A percentile compares a stretch with the other conserved stretches of the same genome.
These are phyloP conservation scores for Botrytis fragariae DNA, from an alignment of 2,329 filamentous ascomycete species.

Conservation along the genomic window DNA sequence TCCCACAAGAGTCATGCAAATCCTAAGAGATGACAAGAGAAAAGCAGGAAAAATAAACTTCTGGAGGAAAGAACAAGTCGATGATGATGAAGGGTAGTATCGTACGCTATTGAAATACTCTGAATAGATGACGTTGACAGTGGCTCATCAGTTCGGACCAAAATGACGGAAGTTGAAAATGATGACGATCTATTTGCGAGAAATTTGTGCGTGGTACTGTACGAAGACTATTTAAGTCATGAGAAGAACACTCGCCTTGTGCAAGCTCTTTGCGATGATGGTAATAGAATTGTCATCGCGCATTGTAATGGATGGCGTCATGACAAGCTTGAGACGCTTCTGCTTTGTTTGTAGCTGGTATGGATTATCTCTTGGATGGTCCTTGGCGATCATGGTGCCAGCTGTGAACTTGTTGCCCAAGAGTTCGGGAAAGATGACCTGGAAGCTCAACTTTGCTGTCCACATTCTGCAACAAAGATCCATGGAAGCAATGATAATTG, in stretches of 20 bases:
- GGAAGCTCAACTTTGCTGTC: conserved; percentile 42
- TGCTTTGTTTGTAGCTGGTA: conserved; percentile 50
- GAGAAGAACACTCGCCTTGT: conserved; percentile 32
- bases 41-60: neutral
- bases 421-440: conserved; percentile 51
- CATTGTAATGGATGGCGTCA: conserved; percentile 54
- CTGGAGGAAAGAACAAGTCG: neutral
- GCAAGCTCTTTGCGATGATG: conserved; percentile 19
- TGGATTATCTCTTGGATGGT: conserved; percentile 43
- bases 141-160: conserved; percentile 6
- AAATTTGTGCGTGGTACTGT: neutral
- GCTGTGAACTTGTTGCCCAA: conserved; percentile 49
- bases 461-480: conserved; percentile 47
- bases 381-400: conserved; percentile 45
- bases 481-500: conserved; percentile 30
- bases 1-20: conserved; percentile 20
- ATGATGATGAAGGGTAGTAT: conserved; percentile 3
- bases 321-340: conserved; percentile 52
- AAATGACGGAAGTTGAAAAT: conserved; percentile 6
- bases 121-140: conserved; percentile 6
- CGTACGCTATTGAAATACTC: conserved; percentile 10
- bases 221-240: conserved; percentile 27
- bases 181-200: conserved; percentile 14
- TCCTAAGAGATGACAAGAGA: conserved; percentile 4
- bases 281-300: conserved; percentile 45